Evolutionary conservation across 169 alveolate species (phyloP).

Genomic region (Cryptosporidium tyzzeri): DNA sequence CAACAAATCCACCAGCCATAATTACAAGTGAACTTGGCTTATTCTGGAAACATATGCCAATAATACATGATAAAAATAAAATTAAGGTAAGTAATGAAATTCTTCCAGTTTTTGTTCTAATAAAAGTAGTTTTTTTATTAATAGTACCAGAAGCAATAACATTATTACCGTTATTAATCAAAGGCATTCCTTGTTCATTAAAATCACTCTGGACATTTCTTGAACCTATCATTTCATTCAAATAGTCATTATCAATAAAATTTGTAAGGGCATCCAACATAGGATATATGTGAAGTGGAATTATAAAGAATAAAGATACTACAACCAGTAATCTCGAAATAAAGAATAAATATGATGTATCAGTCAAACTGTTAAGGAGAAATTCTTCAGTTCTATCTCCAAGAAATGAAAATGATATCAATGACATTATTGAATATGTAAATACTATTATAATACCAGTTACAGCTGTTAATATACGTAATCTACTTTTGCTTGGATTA

Average conservation of each 20-base stretch:
- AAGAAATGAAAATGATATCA: conserved; percentile 9
- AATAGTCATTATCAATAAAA: conserved; percentile 34
- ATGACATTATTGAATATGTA: conserved; percentile 37
- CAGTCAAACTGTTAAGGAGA: conserved; percentile 8
- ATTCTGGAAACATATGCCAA: conserved; percentile 13
- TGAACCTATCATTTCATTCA: conserved; percentile 4
- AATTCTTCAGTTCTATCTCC: conserved; percentile 47
- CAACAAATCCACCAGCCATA: conserved; percentile 68
- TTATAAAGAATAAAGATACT: conserved; percentile 34
- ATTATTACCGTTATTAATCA: neutral
- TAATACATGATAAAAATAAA: conserved; percentile 27
- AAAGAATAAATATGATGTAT: neutral
- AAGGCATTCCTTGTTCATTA: neutral
- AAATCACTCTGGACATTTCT: neutral
- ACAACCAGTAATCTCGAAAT: conserved; percentile 11
- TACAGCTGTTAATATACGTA: conserved; percentile 44
- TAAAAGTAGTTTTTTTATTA: conserved; percentile 6
- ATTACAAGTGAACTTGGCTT: conserved; percentile 3
- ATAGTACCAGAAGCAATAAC: neutral
- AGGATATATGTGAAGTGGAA: conserved; percentile 69
- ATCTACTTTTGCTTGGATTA: conserved; percentile 26
- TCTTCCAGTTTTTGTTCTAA: conserved; percentile 59
- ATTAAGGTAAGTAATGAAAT: conserved; percentile 21
- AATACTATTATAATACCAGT: conserved; percentile 60
- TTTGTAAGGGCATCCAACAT: conserved; percentile 70